A percentile compares a stretch with the other conserved stretches of the same genome.
Conservation (phyloP, 1,139 yeast genomes). For the Eremothecium gossypii region DNA sequence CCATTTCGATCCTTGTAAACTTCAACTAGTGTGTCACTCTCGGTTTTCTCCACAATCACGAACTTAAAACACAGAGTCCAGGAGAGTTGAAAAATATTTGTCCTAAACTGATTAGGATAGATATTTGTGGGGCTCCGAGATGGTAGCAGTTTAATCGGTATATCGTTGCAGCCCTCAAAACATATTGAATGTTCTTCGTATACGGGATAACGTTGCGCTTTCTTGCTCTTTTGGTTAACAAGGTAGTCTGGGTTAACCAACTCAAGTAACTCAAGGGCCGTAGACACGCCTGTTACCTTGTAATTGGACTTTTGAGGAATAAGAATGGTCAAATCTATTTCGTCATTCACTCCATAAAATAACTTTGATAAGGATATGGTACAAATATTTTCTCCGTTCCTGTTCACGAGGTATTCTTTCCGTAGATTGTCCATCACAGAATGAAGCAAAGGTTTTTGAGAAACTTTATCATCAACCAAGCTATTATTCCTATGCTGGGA, state of each 20-base stretch:
- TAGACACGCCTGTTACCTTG: constrained; percentile 27
- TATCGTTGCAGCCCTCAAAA: constrained; percentile 20
- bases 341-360: constrained; percentile 43
- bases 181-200: constrained; percentile 27
- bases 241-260: constrained; percentile 25
- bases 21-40: constrained; percentile 13
- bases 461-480: not conserved
- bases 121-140: constrained; percentile 27
- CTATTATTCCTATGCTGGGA: not conserved
- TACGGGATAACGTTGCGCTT: constrained; percentile 15
- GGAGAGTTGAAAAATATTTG: constrained; percentile 31
- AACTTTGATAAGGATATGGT: constrained; percentile 33
- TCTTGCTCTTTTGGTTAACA: constrained; percentile 10
- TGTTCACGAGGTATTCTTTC: constrained; percentile 30
- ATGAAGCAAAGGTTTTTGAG: not conserved
- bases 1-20: constrained; percentile 29
- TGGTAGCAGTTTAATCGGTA: constrained; percentile 28
- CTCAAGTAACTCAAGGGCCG: constrained; percentile 29
- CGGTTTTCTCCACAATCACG: constrained; percentile 19
- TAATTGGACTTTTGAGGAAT: constrained; percentile 13
- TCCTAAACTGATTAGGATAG: constrained; percentile 31
- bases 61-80: constrained; percentile 31
- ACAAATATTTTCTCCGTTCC: constrained; percentile 29
- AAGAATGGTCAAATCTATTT: constrained; percentile 34
- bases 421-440: constrained; percentile 19